Base-by-base conservation (phyloP, 768 basidiomycete genomes). In the Boletus subcaerulescens region DNA sequence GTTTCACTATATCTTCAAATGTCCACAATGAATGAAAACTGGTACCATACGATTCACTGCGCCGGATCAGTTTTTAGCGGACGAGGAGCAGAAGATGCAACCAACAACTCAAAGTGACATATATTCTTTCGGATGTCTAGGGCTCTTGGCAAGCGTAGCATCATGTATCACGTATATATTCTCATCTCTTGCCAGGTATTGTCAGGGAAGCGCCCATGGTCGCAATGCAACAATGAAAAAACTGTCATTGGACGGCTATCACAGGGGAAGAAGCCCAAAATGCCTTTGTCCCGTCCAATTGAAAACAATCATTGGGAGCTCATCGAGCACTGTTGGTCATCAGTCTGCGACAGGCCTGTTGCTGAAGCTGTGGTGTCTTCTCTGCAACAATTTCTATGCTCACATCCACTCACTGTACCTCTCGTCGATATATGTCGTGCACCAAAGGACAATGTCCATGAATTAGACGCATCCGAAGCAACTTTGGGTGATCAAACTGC, bases 261-360 rank as follows among this genome's bases (percentile, higher is more conserved):
- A 13, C 13, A 6, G 17, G 38, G 17, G 0, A 3, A 8, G 7
- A 50, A 50, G 3, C 48, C 58, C 24, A 2, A 6, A 3, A 15
- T 40, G 9, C 56, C 55, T 8, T 42, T 17, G 5, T 6, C 12
- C 1, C 58, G n/a, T 29, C 15, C 56, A 20, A 52, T 59, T n/a
- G 47, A 57, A 7, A 43, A 57, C 17, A 32, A 13, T 0, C 56
- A 60, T 31, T 54, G 48, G 48, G 13, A 22, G 13, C 20, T 59
- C 40, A 40, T 60, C 6, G 29, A 59, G 33, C 45, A 8, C 9
- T 60, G 58, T 35, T 53, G 45, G 56, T 53, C 48, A 12, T 24
- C 40, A 5, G n/a, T 51, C 22, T 3, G 18, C 3, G 49, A 47
- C 3, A 45, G 49, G 20, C 45, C 57, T 0, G 11, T 9, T 26